These are phyloP conservation scores for Neopestalotiopsis sp. DNA, from an alignment of 2,329 filamentous ascomycete genomes.

Conservation along the genomic window DNA sequence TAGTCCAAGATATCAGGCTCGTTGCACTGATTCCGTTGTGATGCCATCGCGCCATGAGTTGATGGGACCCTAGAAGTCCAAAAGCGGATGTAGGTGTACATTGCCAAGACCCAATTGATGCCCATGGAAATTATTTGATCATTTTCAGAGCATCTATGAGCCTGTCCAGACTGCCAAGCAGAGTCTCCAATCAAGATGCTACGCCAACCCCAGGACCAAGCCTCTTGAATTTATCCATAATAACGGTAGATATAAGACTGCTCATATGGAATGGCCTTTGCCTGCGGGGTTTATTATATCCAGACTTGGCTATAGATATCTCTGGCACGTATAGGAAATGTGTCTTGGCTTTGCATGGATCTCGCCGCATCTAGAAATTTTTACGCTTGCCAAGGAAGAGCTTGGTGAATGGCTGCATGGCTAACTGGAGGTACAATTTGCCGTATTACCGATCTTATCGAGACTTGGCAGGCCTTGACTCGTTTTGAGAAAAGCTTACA, in stretches of 20 bases:
- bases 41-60: background rate
- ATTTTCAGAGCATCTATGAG: background rate
- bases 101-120: background rate
- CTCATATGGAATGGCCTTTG: background rate
- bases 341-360: background rate
- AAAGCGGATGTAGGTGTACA: background rate
- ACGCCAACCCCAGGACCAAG: background rate
- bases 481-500: background rate
- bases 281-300: background rate
- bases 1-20: background rate
- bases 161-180: background rate
- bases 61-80: background rate
- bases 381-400: background rate
- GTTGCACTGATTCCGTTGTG: background rate
- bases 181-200: background rate
- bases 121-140: background rate
- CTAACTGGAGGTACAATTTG: background rate
- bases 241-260: background rate
- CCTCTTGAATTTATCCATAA: background rate
- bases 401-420: background rate
- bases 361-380: background rate
- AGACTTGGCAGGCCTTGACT: background rate
- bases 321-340: background rate
- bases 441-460: conserved; percentile 1
- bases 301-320: background rate